Conservation (phyloP, 306 rosid genomes). For the Quercus cerris region DNA sequence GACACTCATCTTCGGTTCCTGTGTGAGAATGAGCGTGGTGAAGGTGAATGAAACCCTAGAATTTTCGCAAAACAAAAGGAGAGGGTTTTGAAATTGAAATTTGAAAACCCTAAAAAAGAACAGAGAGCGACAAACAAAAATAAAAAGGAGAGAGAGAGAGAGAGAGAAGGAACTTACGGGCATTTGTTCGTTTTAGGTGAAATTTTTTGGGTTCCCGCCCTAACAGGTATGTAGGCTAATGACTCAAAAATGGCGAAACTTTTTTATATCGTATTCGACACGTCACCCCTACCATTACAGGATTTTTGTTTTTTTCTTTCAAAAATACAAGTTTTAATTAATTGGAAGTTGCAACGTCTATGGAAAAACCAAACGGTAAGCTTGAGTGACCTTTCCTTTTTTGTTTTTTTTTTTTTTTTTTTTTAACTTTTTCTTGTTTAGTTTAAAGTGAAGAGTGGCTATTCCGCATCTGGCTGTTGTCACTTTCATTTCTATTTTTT, state of each 20-base stretch:
- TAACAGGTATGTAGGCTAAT: constrained; percentile 32
- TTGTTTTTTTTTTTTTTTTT: no score
- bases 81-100: background rate
- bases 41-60: constrained; percentile 13
- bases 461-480: no score
- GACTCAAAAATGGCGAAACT: constrained; percentile 40
- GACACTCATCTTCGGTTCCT: constrained; percentile 50
- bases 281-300: constrained; percentile 33
- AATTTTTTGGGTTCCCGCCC: constrained; percentile 82
- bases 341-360: no score
- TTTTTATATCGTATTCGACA: constrained; percentile 37
- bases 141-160: constrained; percentile 1
- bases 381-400: no score
- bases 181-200: constrained; percentile 29
- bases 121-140: constrained; percentile 7
- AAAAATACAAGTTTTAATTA: no score
- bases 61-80: background rate
- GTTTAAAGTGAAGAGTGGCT: no score
- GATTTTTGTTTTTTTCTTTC: background rate
- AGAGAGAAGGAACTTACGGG: constrained; percentile 17
- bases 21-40: background rate
- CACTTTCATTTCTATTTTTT: no score
- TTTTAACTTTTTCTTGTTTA: no score
- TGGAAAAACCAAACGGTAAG: no score
- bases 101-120: constrained; percentile 50